Conservation (phyloP, 2,329 filamentous ascomycete genomes). For the Colletotrichum camelliae region DNA sequence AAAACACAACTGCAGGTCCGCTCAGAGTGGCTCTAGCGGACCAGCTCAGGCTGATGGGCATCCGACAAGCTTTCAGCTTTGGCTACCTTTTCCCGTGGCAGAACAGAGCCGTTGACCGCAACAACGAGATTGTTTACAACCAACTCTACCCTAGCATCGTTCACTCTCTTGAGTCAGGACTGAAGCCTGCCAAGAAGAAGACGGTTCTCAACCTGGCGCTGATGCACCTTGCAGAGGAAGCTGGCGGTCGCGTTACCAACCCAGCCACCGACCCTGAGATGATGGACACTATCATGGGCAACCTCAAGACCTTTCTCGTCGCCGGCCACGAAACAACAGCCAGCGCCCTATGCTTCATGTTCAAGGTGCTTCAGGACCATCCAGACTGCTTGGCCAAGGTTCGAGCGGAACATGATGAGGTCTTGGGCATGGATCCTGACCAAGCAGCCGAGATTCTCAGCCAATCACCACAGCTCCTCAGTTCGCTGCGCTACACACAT, state of each 20-base stretch:
- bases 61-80: constrained; percentile 33
- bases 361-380: constrained; percentile 33
- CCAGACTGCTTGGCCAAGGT: constrained; percentile 33
- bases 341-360: constrained; percentile 37
- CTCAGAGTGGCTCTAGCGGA: constrained; percentile 2
- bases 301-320: constrained; percentile 41
- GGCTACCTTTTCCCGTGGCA: constrained; percentile 35
- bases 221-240: background rate
- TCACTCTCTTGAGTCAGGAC: background rate
- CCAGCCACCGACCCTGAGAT: background rate
- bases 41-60: constrained; percentile 15
- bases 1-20: background rate
- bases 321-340: constrained; percentile 43
- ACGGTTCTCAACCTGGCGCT: background rate
- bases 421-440: constrained; percentile 33
- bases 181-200: constrained; percentile 10
- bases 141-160: background rate
- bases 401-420: constrained; percentile 39
- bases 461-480: constrained; percentile 29
- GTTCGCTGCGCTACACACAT: constrained; percentile 39
- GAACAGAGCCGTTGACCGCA: background rate
- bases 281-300: constrained; percentile 31
- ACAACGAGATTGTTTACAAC: background rate
- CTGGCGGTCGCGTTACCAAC: background rate
- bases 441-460: constrained; percentile 24